Evolutionary conservation across 208 protist genomes (phyloP), one percentile per base, ranked within the genome.

Genomic region (Trypanosoma caninum): DNA sequence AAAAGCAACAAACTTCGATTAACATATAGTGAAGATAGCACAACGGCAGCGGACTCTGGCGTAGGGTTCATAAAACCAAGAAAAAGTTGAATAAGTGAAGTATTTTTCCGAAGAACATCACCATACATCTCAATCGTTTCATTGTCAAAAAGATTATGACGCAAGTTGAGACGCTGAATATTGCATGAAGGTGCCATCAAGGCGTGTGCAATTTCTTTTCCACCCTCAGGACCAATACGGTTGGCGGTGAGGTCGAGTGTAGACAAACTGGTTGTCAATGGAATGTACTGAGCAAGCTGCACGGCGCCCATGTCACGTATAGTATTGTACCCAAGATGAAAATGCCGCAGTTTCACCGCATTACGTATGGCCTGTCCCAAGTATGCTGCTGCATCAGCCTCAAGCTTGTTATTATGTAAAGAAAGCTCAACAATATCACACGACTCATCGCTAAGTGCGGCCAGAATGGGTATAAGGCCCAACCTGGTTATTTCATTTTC

Each of bases 361-460:
- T 60, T 42, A 28, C 75, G 76, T 37, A 95, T 68, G 7, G 84
- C 84, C 69, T 84, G 60, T 8, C 59, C 67, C 8, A 95, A 64
- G 48, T 74, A 82, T 34, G 65, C 41, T 1, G 84, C 89, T 5
- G 85, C 89, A 53, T 91, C 84, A 0, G 70, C 74, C 22, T 88
- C 84, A 51, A 95, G 82, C 55, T 89, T 87, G 69, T 95, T 95
- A 74, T 93, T 92, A 70, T 95, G 85, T 34, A 95, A 89, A 42
- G 81, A 90, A 25, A 95, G 77, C 68, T 95, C 89, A 5, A 91
- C 84, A 11, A 95, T 59, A 50, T 91, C 79, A 53, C 70, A 83
- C 1, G 73, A 73, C 10, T 69, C 70, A 54, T 76, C 73, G 45
- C 78, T 59, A 28, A 95, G 75, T 13, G 85, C 84, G 28, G 69